Evolutionary conservation across 768 basidiomycete genomes (phyloP).

Genomic region (Lanmaoa pseudosensibilis): DNA sequence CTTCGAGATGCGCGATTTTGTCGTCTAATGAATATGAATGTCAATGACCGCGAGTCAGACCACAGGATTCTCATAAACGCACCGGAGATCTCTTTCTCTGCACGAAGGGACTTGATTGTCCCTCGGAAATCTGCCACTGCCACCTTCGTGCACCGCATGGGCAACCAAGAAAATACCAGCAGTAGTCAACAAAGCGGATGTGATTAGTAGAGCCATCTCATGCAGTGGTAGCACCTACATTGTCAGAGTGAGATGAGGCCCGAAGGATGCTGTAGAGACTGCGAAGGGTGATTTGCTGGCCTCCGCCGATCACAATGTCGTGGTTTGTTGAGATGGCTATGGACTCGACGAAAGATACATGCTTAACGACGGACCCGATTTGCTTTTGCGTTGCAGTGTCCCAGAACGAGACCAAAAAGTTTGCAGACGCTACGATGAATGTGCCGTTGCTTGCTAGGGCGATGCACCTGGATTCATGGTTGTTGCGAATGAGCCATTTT

Average conservation of each 20-base stretch:
- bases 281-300: not conserved
- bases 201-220: no score
- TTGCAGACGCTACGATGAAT: not conserved
- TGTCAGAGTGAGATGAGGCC: not conserved
- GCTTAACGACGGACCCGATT: not conserved
- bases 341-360: not conserved
- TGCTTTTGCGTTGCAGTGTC: not conserved
- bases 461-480: not conserved
- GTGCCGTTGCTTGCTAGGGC: not conserved
- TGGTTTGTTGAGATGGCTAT: constrained; percentile 8
- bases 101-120: no score
- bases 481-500: not conserved
- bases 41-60: not conserved
- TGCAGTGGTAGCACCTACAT: constrained; percentile 4
- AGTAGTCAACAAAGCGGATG: not conserved
- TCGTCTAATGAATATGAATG: no score
- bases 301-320: not conserved
- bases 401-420: constrained; percentile 6
- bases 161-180: not conserved
- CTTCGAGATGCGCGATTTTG: no score
- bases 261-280: constrained; percentile 1
- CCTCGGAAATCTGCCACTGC: no score
- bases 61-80: not conserved
- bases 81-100: not conserved
- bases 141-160: not conserved